Base-by-base conservation (phyloP, 108 stramenopile species). In the Asterionellopsis glacialis region DNA sequence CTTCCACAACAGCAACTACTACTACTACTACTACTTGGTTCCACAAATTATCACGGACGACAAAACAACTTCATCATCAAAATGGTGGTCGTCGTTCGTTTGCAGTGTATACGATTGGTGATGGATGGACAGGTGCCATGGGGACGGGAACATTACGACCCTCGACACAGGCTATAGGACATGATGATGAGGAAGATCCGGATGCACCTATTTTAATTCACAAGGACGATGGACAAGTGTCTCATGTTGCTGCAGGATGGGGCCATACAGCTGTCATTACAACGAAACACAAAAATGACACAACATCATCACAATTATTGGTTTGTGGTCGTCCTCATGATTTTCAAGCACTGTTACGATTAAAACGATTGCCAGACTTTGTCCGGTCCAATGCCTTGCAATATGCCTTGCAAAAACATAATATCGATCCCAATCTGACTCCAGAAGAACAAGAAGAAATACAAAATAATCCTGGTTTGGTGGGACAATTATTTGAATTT, bases 281-380 rank as follows among this genome's bases (percentile, higher is more conserved):
- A 33, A 2, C 40, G 7, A 33, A 33, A 33, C 7, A 2, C 33
- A 33, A 33, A 33, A 33, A 7, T n/a, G n/a, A n/a, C n/a, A n/a
- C n/a, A 52, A 51, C n/a, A 0, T 53, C 70, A 27, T 49, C 69
- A 9, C 61, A 71, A 25, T 70, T 93, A 24, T 52, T 77, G 21
- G 45, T 85, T 41, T 67, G 74, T 23, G 91, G 91, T 22, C 82
- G 88, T 67, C 88, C 91, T n/a, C 86, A 90, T 57, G 91, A 93
- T 55, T 82, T 89, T 52, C 75, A 78, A 47, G 73, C 72, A 10
- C 51, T 93, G 39, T 55, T 93, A 66, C 66, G 91, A 47, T 45
- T 89, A 53, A 73, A 75, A 45, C 84, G 91, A 14, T 50, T 93
- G 44, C 91, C 91, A 5, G 5, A 56, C 0, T 57, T 55, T 25